A percentile compares a stretch with the other conserved stretches of the same genome.
Evolutionary conservation across 768 basidiomycete genomes (phyloP).

Genomic region (Rhizopogon roseolus): DNA sequence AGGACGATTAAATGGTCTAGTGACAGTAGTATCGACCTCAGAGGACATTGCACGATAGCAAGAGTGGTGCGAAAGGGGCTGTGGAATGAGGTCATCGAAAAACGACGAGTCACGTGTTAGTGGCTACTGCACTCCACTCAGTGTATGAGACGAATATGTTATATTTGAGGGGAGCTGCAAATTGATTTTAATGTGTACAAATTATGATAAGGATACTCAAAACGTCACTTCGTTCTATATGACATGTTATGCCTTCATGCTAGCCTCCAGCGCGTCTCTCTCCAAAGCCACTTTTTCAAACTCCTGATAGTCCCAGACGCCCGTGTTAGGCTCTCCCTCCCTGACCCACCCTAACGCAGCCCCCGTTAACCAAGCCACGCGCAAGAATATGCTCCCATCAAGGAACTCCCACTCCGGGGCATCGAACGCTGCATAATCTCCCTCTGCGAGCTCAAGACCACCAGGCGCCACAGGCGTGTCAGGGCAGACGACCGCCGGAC

Average conservation of each 20-base stretch:
- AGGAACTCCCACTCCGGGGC: constrained; percentile 42
- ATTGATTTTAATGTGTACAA: too few species aligned
- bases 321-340: constrained; percentile 30
- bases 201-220: neutral
- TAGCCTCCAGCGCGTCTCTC: constrained; percentile 14
- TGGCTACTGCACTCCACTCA: too few species aligned
- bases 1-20: constrained; percentile 13
- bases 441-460: constrained; percentile 6
- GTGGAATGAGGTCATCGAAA: neutral
- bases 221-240: neutral
- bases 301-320: constrained; percentile 24
- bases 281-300: constrained; percentile 20
- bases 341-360: constrained; percentile 36
- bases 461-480: neutral
- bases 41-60: constrained; percentile 8
- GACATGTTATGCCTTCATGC: neutral
- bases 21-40: constrained; percentile 8
- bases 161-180: too few species aligned
- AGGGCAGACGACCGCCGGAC: neutral
- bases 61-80: neutral
- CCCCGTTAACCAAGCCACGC: constrained; percentile 49
- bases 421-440: constrained; percentile 19
- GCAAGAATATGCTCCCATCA: constrained; percentile 63
- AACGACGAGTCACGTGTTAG: too few species aligned
- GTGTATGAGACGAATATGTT: too few species aligned